Evolutionary conservation across 2,329 filamentous ascomycete species (phyloP), one percentile per base, ranked within the genome.

Genomic region (Aphanocladium album): DNA sequence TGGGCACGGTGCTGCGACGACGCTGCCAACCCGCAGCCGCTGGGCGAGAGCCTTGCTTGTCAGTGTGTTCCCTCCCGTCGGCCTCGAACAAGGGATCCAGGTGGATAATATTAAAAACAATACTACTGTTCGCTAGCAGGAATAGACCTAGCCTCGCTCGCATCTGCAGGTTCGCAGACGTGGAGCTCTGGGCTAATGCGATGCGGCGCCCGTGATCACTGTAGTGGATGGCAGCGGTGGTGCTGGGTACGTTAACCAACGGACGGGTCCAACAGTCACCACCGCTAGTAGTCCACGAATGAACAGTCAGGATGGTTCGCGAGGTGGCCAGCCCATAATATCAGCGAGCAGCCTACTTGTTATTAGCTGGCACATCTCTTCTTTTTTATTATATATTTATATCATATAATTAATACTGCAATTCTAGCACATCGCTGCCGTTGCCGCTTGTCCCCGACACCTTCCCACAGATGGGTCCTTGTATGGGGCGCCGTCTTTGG

Each of bases 231-330:
- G 11, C 7, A 33, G 21, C 14, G 12, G 39, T 16, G 14, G 8
- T 14, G 30, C 56, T 59, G 56, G 56, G 56, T 46, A 59, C 47
- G 19, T 52, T 59, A 51, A 59, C 56, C 56, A 59, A 59, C 56
- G 37, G 21, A 58, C 46, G 46, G 47, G 37, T 45, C 47, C 47
- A 43, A 45, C 56, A 37, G 54, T 21, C 30, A 6, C 33, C 7
- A 6, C 39, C 6, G 17, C 16, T 16, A 8, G 39, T 16, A 17
- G 39, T 19, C 7, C 5, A 19, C 39, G n/a, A n/a, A n/a, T n/a
- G n/a, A n/a, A n/a, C n/a, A n/a, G n/a, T n/a, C n/a, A n/a, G n/a
- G n/a, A n/a, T n/a, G n/a, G n/a, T n/a, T n/a, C n/a, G n/a, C n/a
- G n/a, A n/a, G n/a, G n/a, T 19, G n/a, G 39, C 39, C 39, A 43